These are phyloP conservation scores for Globisporangium paddicum DNA, from an alignment of 352 stramenopile genomes.

Conservation along the genomic window DNA sequence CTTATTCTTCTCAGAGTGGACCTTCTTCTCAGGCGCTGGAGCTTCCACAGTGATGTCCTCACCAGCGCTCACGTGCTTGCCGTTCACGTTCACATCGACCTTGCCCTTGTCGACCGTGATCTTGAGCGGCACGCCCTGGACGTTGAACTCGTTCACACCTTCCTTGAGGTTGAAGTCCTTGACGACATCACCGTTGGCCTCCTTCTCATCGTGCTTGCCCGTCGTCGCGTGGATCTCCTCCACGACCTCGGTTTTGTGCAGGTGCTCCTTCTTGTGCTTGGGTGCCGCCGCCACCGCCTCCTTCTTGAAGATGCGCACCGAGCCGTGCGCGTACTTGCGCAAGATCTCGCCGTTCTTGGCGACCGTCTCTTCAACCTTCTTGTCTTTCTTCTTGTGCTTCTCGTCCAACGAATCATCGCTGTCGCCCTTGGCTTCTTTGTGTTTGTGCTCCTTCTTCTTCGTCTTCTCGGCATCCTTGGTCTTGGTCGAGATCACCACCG, in stretches of 20 bases:
- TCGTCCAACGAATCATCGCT: conserved; percentile 16
- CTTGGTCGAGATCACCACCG: conserved; percentile 21
- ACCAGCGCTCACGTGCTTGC: conserved; percentile 13
- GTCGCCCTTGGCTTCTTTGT: conserved; percentile 20
- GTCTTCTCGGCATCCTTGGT: conserved; percentile 10
- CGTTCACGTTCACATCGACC: conserved; percentile 12
- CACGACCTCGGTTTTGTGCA: conserved; percentile 5
- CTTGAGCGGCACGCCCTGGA: conserved; percentile 13
- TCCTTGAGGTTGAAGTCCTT: conserved; percentile 16
- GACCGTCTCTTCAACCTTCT: conserved; percentile 13
- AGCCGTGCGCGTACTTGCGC: conserved; percentile 47
- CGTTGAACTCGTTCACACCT: conserved; percentile 13
- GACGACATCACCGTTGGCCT: conserved; percentile 4
- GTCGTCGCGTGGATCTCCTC: conserved; percentile 8
- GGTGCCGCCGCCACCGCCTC: neutral
- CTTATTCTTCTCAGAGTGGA: conserved; percentile 8
- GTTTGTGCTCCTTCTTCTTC: conserved; percentile 7
- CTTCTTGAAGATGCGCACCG: conserved; percentile 34
- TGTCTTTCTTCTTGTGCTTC: conserved; percentile 16
- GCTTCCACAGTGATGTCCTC: conserved; percentile 8
- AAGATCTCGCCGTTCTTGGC: conserved; percentile 30
- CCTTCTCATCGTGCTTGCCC: conserved; percentile 6
- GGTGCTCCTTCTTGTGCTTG: conserved; percentile 10
- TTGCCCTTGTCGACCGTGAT: conserved; percentile 12
- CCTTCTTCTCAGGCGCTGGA: neutral